These are phyloP conservation scores for Mortierella sp. DNA, from an alignment of 371 early-diverging fungal genomes.

Conservation along the genomic window DNA sequence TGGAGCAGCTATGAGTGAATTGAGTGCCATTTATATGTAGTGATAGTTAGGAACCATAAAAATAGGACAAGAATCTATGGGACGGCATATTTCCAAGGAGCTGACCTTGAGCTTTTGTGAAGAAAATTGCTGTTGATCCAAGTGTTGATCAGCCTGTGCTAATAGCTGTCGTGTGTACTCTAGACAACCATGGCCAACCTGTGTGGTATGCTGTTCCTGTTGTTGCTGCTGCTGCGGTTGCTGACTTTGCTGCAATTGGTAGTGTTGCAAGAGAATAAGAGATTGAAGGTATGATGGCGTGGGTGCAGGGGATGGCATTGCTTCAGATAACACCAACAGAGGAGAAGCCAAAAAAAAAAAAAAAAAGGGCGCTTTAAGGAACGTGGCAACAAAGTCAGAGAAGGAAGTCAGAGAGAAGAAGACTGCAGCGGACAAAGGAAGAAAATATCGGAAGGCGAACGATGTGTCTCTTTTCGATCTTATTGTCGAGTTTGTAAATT, in stretches of 20 bases:
- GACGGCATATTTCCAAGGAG: too few species aligned
- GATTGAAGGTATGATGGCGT: slow-evolving; percentile 29
- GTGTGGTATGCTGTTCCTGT: slow-evolving; percentile 13
- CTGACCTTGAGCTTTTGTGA: slow-evolving; percentile 44
- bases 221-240: slow-evolving; percentile 14
- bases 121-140: slow-evolving; percentile 18
- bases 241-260: slow-evolving; percentile 26
- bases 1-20: neutral
- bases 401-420: neutral
- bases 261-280: slow-evolving; percentile 26
- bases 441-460: neutral
- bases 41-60: neutral
- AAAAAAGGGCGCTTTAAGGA: neutral
- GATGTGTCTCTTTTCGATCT: neutral
- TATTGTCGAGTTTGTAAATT: neutral
- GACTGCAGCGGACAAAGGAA: neutral
- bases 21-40: neutral
- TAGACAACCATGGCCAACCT: neutral
- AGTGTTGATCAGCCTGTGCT: slow-evolving; percentile 7
- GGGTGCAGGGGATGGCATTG: slow-evolving; percentile 36
- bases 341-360: neutral
- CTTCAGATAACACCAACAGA: neutral
- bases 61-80: neutral
- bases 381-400: neutral
- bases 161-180: slow-evolving; percentile 1